Conservation (phyloP, 2,329 filamentous ascomycete species). For the Trichoderma sp. region DNA sequence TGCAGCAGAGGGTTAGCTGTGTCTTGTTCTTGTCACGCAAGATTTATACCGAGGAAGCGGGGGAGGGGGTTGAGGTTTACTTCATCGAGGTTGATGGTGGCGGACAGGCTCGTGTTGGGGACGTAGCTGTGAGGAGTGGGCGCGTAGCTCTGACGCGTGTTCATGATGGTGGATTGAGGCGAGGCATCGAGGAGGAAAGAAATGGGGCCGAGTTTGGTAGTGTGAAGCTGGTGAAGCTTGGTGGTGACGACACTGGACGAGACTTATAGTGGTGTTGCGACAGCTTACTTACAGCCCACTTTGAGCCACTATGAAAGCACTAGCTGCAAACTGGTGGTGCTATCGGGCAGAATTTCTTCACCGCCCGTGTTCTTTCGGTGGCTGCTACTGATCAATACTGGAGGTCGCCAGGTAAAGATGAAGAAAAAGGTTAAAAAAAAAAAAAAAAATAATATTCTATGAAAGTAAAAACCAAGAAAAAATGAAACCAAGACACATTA, state of each 20-base stretch:
- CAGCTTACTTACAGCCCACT: neutral
- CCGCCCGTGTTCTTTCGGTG: slow-evolving; percentile 30
- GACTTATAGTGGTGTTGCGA: slow-evolving; percentile 6
- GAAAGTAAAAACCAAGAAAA: neutral
- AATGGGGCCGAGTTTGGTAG: neutral
- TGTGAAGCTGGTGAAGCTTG: neutral
- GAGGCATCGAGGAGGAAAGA: slow-evolving; percentile 30
- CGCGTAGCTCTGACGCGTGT: slow-evolving; percentile 70
- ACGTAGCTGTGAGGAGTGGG: slow-evolving; percentile 90
- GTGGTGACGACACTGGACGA: slow-evolving; percentile 2
- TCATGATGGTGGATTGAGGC: slow-evolving; percentile 42
- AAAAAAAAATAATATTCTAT: neutral
- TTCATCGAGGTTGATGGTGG: slow-evolving; percentile 91
- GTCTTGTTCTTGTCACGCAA: neutral
- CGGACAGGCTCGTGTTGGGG: slow-evolving; percentile 76
- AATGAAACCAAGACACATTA: neutral
- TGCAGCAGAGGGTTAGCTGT: neutral
- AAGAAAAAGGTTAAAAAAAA: neutral
- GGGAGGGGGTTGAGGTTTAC: slow-evolving; percentile 50
- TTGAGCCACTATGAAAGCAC: neutral
- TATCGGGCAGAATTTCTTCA: slow-evolving; percentile 34
- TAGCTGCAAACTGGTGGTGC: neutral
- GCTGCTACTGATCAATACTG: too few species aligned
- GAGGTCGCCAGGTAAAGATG: neutral
- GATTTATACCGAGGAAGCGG: neutral